phyloP scores from a whole-genome alignment of 2,329 filamentous ascomycete genomes.

The Atkinsonella texensis region DNA sequence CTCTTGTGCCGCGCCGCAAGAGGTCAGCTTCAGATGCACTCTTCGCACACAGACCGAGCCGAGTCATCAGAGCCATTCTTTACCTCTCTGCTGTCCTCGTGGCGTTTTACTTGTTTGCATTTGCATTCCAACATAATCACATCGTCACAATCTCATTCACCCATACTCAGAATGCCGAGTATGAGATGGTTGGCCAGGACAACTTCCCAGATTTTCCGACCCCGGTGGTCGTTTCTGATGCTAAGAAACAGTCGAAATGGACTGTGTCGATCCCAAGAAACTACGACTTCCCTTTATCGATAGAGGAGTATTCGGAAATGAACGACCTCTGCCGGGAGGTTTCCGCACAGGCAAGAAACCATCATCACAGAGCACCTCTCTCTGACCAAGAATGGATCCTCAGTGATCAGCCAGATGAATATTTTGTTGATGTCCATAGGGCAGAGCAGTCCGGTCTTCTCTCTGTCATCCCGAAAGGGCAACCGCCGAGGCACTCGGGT shows the following conservation, averaged over 20 bases:
- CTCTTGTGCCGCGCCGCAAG: slow-evolving; percentile 51
- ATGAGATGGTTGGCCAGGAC: slow-evolving; percentile 56
- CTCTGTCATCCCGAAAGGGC: slow-evolving; percentile 26
- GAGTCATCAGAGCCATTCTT: slow-evolving; percentile 42
- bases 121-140: slow-evolving; percentile 17
- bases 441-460: slow-evolving; percentile 55
- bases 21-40: slow-evolving; percentile 40
- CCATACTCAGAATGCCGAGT: slow-evolving; percentile 39
- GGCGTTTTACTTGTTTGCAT: slow-evolving; percentile 35
- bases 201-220: slow-evolving; percentile 60
- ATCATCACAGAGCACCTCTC: slow-evolving; percentile 23
- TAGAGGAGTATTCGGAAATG: slow-evolving; percentile 56
- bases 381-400: slow-evolving; percentile 32
- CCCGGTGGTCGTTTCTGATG: slow-evolving; percentile 57
- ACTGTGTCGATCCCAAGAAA: slow-evolving; percentile 66
- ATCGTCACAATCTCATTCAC: slow-evolving; percentile 18
- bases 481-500: slow-evolving; percentile 27
- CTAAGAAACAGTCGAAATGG: slow-evolving; percentile 56
- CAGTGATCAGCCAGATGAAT: slow-evolving; percentile 51
- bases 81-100: slow-evolving; percentile 39
- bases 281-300: slow-evolving; percentile 53
- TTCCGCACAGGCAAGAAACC: slow-evolving; percentile 42
- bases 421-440: slow-evolving; percentile 64
- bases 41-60: slow-evolving; percentile 37
- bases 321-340: slow-evolving; percentile 56